phyloP scores from a whole-genome alignment of 345 rosid genomes.

The Mercurialis annua region DNA sequence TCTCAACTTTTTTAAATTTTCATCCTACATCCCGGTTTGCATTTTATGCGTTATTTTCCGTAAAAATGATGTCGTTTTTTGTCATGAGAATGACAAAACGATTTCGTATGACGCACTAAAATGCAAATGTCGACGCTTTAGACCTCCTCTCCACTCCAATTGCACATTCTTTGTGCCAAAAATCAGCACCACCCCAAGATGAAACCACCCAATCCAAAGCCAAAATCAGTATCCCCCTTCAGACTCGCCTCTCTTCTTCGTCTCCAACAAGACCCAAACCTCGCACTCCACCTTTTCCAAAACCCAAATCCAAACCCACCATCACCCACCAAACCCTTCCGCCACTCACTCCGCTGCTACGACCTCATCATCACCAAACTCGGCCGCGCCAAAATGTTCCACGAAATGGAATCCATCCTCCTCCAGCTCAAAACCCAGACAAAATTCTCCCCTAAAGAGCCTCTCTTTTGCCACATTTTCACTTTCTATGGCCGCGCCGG shows the following conservation, averaged over 20 bases:
- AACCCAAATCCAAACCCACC: conserved; percentile 23
- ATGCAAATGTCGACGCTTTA: too few relatives aligned
- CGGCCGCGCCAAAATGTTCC: conserved; percentile 69
- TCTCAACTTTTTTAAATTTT: too few relatives aligned
- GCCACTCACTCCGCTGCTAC: conserved; percentile 58
- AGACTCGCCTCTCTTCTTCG: conserved; percentile 69
- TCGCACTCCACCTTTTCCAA: conserved; percentile 56
- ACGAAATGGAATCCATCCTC: conserved; percentile 60
- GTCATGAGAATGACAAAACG: too few relatives aligned
- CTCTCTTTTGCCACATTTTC: conserved; percentile 61
- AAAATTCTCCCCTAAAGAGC: conserved; percentile 46
- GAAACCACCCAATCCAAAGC: too few relatives aligned
- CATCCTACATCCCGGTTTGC: too few relatives aligned
- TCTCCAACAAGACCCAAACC: conserved; percentile 53
- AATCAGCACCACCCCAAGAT: too few relatives aligned
- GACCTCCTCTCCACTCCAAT: too few relatives aligned
- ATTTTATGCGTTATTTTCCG: too few relatives aligned
- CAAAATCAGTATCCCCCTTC: conserved; percentile 49
- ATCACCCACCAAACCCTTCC: conserved; percentile 28
- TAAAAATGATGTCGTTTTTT: too few relatives aligned
- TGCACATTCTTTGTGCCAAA: too few relatives aligned
- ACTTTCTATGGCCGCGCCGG: conserved; percentile 51
- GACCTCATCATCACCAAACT: conserved; percentile 80
- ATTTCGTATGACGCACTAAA: too few relatives aligned
- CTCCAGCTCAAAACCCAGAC: conserved; percentile 51